These are phyloP conservation scores for Mortierella sp. DNA, from an alignment of 371 early-diverging fungal species.

Conservation along the genomic window DNA sequence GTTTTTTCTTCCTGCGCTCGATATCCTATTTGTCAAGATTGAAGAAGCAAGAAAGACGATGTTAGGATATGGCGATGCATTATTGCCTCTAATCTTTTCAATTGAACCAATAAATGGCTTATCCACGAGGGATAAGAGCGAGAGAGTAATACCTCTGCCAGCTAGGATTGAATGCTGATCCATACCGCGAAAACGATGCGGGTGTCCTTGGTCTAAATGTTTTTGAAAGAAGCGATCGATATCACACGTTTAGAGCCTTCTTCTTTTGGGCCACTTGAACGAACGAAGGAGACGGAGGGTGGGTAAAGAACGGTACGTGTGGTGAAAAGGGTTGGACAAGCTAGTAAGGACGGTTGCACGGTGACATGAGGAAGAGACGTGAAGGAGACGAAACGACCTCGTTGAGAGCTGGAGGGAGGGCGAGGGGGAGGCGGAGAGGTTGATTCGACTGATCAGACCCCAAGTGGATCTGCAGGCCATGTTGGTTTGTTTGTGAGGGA, in stretches of 20 bases:
- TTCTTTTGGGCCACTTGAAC: not conserved
- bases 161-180: slow-evolving; percentile 7
- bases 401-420: slow-evolving; percentile 15
- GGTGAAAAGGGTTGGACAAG: not conserved
- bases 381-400: not conserved
- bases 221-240: not conserved
- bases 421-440: not conserved
- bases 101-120: not conserved
- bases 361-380: slow-evolving; percentile 6
- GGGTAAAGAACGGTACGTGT: slow-evolving; percentile 16
- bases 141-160: slow-evolving; percentile 31
- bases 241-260: not conserved
- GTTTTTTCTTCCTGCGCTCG: slow-evolving; percentile 16
- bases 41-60: not conserved
- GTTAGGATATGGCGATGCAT: not conserved
- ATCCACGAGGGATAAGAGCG: too few relatives aligned
- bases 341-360: slow-evolving; percentile 10
- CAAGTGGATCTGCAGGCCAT: slow-evolving; percentile 41
- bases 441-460: slow-evolving; percentile 37
- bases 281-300: not conserved
- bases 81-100: not conserved
- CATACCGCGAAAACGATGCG: slow-evolving; percentile 19
- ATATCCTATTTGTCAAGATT: slow-evolving; percentile 12
- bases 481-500: not conserved
- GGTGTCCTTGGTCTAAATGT: not conserved